Evolutionary conservation across 2,329 filamentous ascomycete species (phyloP), one percentile per base, ranked within the genome.

Genomic region (Penicillium olsonii): DNA sequence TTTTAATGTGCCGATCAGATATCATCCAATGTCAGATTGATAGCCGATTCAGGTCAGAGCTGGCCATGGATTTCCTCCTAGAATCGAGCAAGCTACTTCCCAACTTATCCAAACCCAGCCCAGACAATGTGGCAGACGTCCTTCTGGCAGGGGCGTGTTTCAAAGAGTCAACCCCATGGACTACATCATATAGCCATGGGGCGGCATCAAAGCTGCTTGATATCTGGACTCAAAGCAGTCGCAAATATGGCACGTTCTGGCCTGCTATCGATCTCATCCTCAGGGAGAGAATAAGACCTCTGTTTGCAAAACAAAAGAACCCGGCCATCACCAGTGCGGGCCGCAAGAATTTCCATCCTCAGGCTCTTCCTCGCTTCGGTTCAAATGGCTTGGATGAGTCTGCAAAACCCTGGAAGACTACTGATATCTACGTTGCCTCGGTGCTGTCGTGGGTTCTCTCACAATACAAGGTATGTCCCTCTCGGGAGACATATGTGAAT

Each of bases 261-360:
- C 2, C 29, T 38, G 45, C 59, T 10, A 55, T 67, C 20, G 62
- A 63, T 27, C 41, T 58, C 9, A 50, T 68, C 18, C 62, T 68
- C 2, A 62, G 51, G 40, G 58, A 62, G 4, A 68, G 54, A 37
- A 67, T 76, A 47, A 70, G 68, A 27, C 72, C 73, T 7, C 60
- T 75, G 10, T 77, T 77, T 46, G 68, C 66, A 5, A 71, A 67
- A 37, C 67, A 66, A 5, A 71, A 67, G 43, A 75, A 72, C 45
- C 67, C 71, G 5, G 64, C 69, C 2, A 69, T 77, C 42, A 76
- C 74, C 4, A 61, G 66, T 10, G 68, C 68, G 14, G 74, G 74
- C 10, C 71, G 74, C 31, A 76, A 75, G 60, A 71, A 73, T 43
- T 62, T 73, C 38, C 68, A 75, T 48, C 69, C 71, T 11, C 52